These are phyloP conservation scores for Prinsepia uniflora DNA, from an alignment of 306 rosid genomes.

Conservation along the genomic window DNA sequence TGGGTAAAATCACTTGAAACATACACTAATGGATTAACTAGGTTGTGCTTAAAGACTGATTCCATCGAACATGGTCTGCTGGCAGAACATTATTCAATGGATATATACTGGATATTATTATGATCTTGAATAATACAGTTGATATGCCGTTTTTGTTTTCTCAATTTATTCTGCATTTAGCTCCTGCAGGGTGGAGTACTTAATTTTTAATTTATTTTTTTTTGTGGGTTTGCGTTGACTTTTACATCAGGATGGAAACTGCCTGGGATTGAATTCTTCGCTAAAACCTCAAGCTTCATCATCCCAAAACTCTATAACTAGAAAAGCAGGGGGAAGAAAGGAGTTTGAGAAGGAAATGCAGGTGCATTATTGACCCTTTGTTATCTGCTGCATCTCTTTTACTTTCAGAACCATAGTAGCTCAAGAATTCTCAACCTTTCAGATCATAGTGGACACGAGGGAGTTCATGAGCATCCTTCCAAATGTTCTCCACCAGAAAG, in stretches of 20 bases:
- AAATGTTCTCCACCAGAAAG: slow-evolving; percentile 92
- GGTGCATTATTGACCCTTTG: slow-evolving; percentile 38
- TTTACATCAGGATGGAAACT: slow-evolving; percentile 52
- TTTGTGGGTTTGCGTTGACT: slow-evolving; percentile 23
- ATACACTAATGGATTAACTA: background rate
- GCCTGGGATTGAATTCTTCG: slow-evolving; percentile 64
- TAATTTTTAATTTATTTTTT: background rate
- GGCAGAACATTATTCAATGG: background rate
- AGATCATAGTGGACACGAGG: slow-evolving; percentile 96
- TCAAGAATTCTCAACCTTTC: slow-evolving; percentile 34
- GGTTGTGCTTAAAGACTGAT: background rate
- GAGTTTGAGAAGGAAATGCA: slow-evolving; percentile 74
- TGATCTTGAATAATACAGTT: background rate
- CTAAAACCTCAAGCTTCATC: slow-evolving; percentile 42
- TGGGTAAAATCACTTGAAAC: background rate
- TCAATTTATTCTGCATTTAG: no score
- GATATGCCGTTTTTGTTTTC: background rate
- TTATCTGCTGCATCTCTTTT: slow-evolving; percentile 17
- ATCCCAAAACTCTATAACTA: slow-evolving; percentile 65
- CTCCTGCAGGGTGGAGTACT: background rate
- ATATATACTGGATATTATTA: background rate
- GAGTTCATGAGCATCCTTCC: slow-evolving; percentile 99
- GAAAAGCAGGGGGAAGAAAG: slow-evolving; percentile 93
- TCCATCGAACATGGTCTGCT: background rate
- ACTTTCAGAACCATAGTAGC: slow-evolving; percentile 17